Base-by-base conservation (phyloP, 257 asterid genomes). In the Voacanga thouarsii region DNA sequence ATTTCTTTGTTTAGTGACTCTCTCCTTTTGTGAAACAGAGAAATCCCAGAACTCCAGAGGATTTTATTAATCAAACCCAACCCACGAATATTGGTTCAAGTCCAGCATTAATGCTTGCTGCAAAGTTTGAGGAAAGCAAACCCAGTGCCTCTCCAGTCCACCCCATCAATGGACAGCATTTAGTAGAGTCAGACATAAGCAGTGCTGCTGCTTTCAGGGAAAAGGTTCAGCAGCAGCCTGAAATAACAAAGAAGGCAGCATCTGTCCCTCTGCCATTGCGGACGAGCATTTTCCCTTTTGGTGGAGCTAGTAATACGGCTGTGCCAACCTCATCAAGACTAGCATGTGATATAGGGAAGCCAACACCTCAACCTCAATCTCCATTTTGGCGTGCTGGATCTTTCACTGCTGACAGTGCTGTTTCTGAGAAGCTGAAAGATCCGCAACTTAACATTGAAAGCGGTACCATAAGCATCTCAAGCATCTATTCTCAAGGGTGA, bases 401-500 rank as follows among this genome's bases (percentile, higher is more conserved):
- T 26, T 77, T 84, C 50, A 76, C 83, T 24, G 76, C 84, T 44
- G 83, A 88, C 56, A 69, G 80, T 76, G 76, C 82, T 61, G 80
- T 71, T 74, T 55, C 80, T 65, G 82, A 84, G 19, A 90, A 85
- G 84, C 81, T 71, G 68, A 87, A 88, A 78, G 92, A 89, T 55
- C 89, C 80, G 65, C 91, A 90, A 80, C 79, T 77, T 71, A 76
- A 83, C 73, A 80, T 89, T 79, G 94, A 90, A 80, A 90, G 96
- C 75, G 98, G 96, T 66, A 87, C 94, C 30, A 87, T 90, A 24
- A 92, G 86, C 90, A 87, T 96, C 87, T 93, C 98, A 19, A 90
- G 87, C 64, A 83, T 80, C 74, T 96, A 93, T 80, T 96, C 99
- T 67, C 92, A 88, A 86, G 92, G 94, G 99, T 90, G 83, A 84